Evolutionary conservation across 2,329 filamentous ascomycete genomes (phyloP), one percentile per base, ranked within the genome.

Genomic region (Albifimbria verrucaria): DNA sequence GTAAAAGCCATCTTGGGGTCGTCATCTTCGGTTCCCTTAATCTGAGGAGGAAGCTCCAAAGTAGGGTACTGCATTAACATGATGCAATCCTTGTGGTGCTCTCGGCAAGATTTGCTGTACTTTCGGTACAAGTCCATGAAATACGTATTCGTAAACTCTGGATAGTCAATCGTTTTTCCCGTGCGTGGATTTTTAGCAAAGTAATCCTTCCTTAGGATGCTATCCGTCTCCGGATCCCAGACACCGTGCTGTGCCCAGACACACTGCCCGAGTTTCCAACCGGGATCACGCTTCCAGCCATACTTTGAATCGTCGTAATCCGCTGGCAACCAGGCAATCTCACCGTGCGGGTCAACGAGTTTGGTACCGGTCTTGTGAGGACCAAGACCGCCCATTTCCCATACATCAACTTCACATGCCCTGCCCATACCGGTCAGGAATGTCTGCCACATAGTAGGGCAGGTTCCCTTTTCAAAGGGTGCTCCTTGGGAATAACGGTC

Each of bases 191-290:
- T 85, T 62, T 87, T 89, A 9, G 85, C 80, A 65, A 99, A 99
- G 70, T 97, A 97, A 67, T 96, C 85, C 62, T 92, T 95, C 60
- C 82, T 84, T 53, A 96, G 70, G 5, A 99, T 74, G 0, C 81
- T 83, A 66, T 97, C 92, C 2, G 82, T 88, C 4, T 77, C 74
- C 6, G 89, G 86, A 65, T 99, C 91, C 94, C 94, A 99, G 6
- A 99, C 85, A 1, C 92, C 93, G 68, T 99, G 92, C 65, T 97
- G 93, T 3, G 94, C 93, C 94, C 94, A 99, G 41, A 99, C 70
- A 65, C 94, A 97, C 70, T 95, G 85, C n/a, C 94, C 94, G 18
- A 99, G 75, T 68, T 87, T 92, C 94, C 94, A 99, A 7, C 79
- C 87, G 0, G 89, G 81, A 65, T 96, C 90, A 58, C 94, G 84